Evolutionary conservation across 108 stramenopile genomes (phyloP), one percentile per base, ranked within the genome.

Genomic region (Nitzschia sp.): DNA sequence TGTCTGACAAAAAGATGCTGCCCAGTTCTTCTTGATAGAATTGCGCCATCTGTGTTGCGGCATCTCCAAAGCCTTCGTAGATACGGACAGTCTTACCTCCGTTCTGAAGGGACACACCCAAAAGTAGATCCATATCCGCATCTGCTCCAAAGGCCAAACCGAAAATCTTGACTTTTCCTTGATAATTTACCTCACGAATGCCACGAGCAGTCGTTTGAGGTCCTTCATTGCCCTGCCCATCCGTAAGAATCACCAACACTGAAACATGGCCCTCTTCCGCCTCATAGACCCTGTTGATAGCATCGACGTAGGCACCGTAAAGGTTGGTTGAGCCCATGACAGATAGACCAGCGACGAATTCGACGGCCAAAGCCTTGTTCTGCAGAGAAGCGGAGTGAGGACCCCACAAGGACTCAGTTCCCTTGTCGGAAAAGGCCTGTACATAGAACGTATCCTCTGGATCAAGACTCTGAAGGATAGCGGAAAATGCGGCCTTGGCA

Each of bases 21-120:
- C 30, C 64, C 26, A 65, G 18, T 65, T 65, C 64, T 28, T 65
- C 8, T 29, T 27, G 36, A 42, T 65, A 65, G 6, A 65, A 65
- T 11, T 28, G 24, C 45, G 46, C 64, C 26, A 65, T 65, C 30
- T 65, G 64, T 0, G 24, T 13, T n/a, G 30, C 64, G 24, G 46
- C 47, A 49, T 65, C 64, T 27, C 30, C 64, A 47, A 26, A 65
- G 25, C 64, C 64, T 65, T 65, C 64, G 21, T 47, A 48, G 28
- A 65, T 65, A 29, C 15, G 45, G 15, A 65, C 26, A 8, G 47
- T 42, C 15, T 29, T 23, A 23, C 64, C 64, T 49, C 46, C 64
- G 17, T 65, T 65, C 48, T 65, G 64, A n/a, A 65, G 15, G 17
- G 64, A 26, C 26, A 65, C 48, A 1, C 46, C 64, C 36, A 24